Evolutionary conservation across 169 alveolate species (phyloP).

Genomic region (Cryptosporidium bovis): DNA sequence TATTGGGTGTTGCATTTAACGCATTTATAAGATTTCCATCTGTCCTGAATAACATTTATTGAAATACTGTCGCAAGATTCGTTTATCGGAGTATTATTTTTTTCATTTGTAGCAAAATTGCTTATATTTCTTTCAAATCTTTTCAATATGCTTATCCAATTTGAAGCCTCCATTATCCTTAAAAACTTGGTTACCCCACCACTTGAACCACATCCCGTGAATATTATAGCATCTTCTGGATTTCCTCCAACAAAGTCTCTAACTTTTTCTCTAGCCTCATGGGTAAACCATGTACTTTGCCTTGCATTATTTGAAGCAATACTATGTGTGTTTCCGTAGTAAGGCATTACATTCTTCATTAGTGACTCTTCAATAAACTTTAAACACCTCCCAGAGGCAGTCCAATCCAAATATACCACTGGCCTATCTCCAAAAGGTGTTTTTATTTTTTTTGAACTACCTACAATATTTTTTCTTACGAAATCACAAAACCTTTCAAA

Average conservation of each 20-base stretch:
- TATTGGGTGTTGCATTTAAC: constrained; percentile 65
- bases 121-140: constrained; percentile 74
- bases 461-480: constrained; percentile 63
- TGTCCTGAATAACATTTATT: constrained; percentile 57
- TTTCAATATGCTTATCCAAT: constrained; percentile 67
- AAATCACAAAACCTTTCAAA: constrained; percentile 47
- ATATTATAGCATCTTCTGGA: constrained; percentile 84
- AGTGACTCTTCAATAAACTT: constrained; percentile 86
- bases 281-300: constrained; percentile 85
- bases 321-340: constrained; percentile 90
- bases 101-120: too few relatives aligned
- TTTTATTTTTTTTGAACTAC: constrained; percentile 57
- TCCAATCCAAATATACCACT: constrained; percentile 87
- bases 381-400: constrained; percentile 88
- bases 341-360: constrained; percentile 81
- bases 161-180: constrained; percentile 76
- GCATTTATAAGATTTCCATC: constrained; percentile 79
- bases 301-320: constrained; percentile 86
- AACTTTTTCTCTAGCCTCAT: constrained; percentile 87
- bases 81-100: not conserved
- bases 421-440: constrained; percentile 88
- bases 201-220: constrained; percentile 85
- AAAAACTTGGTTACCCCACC: constrained; percentile 83
- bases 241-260: constrained; percentile 83
- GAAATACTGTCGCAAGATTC: constrained; percentile 62